Conservation (phyloP, 352 stramenopile species). For the Phytophthora pinifolia region DNA sequence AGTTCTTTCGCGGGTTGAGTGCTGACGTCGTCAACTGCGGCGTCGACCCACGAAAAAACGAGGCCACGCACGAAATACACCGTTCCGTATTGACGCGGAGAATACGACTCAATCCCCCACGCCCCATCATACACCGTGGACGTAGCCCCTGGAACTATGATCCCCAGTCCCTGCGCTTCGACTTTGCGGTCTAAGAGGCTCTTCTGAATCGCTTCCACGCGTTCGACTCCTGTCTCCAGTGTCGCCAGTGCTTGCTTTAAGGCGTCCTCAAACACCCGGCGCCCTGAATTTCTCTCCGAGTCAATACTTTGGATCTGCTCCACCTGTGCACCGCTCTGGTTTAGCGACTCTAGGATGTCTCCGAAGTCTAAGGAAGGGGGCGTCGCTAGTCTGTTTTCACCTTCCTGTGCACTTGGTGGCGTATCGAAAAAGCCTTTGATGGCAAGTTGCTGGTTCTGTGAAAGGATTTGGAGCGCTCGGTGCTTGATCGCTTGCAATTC, state of each 20-base stretch:
- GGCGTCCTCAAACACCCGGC: constrained; percentile 24
- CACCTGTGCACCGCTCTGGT: constrained; percentile 38
- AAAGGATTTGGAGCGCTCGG: constrained; percentile 53
- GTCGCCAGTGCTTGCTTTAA: constrained; percentile 32
- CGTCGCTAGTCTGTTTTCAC: not conserved
- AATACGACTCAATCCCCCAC: constrained; percentile 48
- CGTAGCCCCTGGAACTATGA: not conserved
- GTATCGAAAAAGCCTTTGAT: constrained; percentile 50
- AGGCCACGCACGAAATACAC: constrained; percentile 47
- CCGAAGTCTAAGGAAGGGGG: constrained; percentile 34
- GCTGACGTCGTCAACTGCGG: constrained; percentile 19
- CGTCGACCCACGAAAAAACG: constrained; percentile 45
- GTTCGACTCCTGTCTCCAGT: constrained; percentile 18
- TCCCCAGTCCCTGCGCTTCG: constrained; percentile 27
- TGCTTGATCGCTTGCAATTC: constrained; percentile 43
- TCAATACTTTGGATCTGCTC: constrained; percentile 28
- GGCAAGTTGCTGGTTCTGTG: constrained; percentile 54
- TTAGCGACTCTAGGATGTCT: constrained; percentile 38
- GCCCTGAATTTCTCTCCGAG: constrained; percentile 25
- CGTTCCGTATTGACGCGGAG: constrained; percentile 24
- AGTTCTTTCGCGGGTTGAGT: constrained; percentile 29
- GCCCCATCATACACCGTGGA: constrained; percentile 30
- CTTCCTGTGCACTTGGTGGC: constrained; percentile 1
- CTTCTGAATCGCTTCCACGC: constrained; percentile 31
- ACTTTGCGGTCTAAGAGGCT: constrained; percentile 26